Conservation (phyloP, 129 eudicot species). For the Smallanthus sonchifolius region DNA sequence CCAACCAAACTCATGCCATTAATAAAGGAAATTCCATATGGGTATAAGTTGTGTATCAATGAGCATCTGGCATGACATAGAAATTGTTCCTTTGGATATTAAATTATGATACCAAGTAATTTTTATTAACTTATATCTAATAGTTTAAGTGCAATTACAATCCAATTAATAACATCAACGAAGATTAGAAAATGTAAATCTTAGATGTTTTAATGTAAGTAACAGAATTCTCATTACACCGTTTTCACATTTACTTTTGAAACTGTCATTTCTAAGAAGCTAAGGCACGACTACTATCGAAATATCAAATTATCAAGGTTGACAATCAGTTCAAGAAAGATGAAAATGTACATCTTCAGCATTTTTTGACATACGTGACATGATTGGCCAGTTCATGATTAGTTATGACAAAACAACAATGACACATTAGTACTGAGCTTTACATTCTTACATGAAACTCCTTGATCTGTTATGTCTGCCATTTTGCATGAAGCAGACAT, state of each 20-base stretch:
- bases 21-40: neutral
- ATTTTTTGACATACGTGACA: neutral
- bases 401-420: constrained; percentile 2
- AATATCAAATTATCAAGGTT: constrained; percentile 1
- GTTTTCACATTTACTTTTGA: neutral
- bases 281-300: neutral
- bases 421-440: neutral
- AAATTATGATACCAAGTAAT: neutral
- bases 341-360: neutral
- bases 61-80: neutral
- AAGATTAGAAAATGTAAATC: too few species aligned
- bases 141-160: neutral
- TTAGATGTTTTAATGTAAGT: neutral
- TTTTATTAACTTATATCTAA: neutral
- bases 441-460: constrained; percentile 77
- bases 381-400: neutral
- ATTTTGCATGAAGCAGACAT: constrained; percentile 90
- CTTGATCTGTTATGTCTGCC: constrained; percentile 97
- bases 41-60: neutral
- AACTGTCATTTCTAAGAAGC: neutral
- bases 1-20: neutral
- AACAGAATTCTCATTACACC: neutral
- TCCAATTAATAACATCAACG: neutral
- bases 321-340: neutral
- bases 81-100: neutral